Conservation (phyloP, 352 stramenopile species). For the Pythium vanterpoolii region DNA sequence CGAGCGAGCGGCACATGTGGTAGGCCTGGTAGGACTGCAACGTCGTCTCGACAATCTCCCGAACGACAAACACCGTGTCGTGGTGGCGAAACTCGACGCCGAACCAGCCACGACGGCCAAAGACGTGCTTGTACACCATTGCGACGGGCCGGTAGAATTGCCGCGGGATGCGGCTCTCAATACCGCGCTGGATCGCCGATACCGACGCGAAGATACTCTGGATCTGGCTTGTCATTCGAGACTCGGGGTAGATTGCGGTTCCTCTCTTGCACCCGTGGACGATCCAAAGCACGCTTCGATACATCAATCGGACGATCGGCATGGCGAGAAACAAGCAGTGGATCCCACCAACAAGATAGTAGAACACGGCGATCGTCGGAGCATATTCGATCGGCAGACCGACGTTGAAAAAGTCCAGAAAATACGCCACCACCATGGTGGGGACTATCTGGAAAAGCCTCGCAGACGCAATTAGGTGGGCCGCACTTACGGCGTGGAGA, state of each 20-base stretch:
- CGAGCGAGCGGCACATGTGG: constrained; percentile 14
- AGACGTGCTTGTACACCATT: constrained; percentile 1
- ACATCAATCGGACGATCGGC: constrained; percentile 3
- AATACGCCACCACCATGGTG: constrained; percentile 16
- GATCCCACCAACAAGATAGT: constrained; percentile 22
- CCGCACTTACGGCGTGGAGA: not conserved
- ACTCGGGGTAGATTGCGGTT: not conserved
- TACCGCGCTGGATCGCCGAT: not conserved
- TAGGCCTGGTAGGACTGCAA: constrained; percentile 20
- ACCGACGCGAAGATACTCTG: no score
- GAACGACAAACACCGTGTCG: constrained; percentile 14
- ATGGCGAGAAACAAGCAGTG: constrained; percentile 28
- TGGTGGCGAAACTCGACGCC: constrained; percentile 17
- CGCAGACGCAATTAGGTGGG: not conserved
- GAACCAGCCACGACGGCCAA: constrained; percentile 2
- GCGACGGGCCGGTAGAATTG: not conserved
- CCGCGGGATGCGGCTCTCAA: not conserved
- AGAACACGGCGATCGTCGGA: constrained; percentile 17
- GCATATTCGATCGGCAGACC: constrained; percentile 23
- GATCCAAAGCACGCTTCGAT: not conserved
- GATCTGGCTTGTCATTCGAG: not conserved
- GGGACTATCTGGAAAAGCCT: not conserved
- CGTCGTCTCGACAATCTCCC: constrained; percentile 16
- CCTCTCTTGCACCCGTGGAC: not conserved
- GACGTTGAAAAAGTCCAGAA: constrained; percentile 30